phyloP scores from a whole-genome alignment of 768 basidiomycete species.

The Coprinopsis cinerea region DNA sequence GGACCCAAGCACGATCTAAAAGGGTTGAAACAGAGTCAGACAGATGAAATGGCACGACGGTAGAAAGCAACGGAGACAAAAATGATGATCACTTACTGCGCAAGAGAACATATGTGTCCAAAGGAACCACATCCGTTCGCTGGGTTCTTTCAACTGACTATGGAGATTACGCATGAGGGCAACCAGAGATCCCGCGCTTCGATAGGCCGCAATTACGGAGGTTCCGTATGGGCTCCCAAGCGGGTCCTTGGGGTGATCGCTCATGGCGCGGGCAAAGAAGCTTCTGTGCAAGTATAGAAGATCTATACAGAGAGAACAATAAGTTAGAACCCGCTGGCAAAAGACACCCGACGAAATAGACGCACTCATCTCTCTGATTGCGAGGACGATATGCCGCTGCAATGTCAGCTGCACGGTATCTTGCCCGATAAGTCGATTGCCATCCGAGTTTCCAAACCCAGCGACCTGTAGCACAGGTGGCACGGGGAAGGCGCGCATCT shows the following conservation, averaged over 20 bases:
- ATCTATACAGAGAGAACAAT: conserved; percentile 32
- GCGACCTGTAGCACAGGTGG: conserved; percentile 61
- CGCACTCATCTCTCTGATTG: conserved; percentile 66
- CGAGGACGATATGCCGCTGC: conserved; percentile 63
- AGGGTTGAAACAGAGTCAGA: background rate
- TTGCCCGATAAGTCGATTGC: conserved; percentile 16
- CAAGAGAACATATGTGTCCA: conserved; percentile 64
- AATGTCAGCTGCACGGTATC: conserved; percentile 50
- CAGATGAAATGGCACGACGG: conserved; percentile 5
- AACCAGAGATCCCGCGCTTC: conserved; percentile 65
- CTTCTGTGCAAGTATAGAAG: conserved; percentile 66
- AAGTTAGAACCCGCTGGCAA: conserved; percentile 4
- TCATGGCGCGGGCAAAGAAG: conserved; percentile 69
- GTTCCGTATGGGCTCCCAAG: conserved; percentile 68
- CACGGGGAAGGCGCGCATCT: conserved; percentile 62
- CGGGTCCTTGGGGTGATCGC: conserved; percentile 69
- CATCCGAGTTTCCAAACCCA: conserved; percentile 56
- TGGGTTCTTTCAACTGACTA: conserved; percentile 55
- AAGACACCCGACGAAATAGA: conserved; percentile 14
- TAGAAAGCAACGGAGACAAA: too few species aligned
- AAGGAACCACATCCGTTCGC: conserved; percentile 61
- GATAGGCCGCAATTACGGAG: conserved; percentile 69
- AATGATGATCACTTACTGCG: conserved; percentile 37
- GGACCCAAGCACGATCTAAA: conserved; percentile 63
- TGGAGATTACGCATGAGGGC: conserved; percentile 67